Evolutionary conservation across 345 rosid genomes (phyloP), one percentile per base, ranked within the genome.

Genomic region (Diplotaxis tenuifolia): DNA sequence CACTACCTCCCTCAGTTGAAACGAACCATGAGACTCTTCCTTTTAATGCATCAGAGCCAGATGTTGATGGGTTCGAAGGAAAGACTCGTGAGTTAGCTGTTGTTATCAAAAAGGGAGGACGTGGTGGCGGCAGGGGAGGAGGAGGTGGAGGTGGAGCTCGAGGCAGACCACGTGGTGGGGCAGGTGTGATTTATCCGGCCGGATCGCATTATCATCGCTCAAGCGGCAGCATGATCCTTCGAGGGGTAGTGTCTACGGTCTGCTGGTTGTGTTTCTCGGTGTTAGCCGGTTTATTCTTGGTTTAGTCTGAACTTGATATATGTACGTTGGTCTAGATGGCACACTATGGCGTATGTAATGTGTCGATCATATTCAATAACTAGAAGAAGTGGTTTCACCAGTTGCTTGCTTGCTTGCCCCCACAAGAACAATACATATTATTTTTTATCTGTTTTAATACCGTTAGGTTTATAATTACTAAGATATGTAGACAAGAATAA

Each of bases 71-170:
- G 16, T 32, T 59, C 16, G 68, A 75, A 75, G 58, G 70, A 69
- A 75, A 62, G 29, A 6, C 75, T 28, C 59, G 65, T 2, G 70
- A 63, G 49, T 31, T 75, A 69, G 74, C 45, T 42, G 65, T 63
- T 11, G 79, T 69, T 21, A 75, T 75, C 6, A 69, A 69, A 31
- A 69, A 0, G 55, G 59, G 74, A n/a, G 77, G 77, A 65, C 23
- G 67, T 8, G 40, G 77, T 0, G 72, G 78, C 4, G 52, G 77
- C 5, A 38, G 40, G 1, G 19, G 71, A 1, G 31, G 77, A 10
- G 2, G 57, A 6, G 28, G 68, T 2, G 69, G 62, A 1, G 14
- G 56, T 1, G 21, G 67, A 10, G 3, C n/a, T 38, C 1, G 31
- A 18, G 50, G 63, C 25, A 23, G 57, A 9, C 9, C 63, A 60